phyloP scores from a whole-genome alignment of 2,329 filamentous ascomycete species.

The Seiridium cupressi region DNA sequence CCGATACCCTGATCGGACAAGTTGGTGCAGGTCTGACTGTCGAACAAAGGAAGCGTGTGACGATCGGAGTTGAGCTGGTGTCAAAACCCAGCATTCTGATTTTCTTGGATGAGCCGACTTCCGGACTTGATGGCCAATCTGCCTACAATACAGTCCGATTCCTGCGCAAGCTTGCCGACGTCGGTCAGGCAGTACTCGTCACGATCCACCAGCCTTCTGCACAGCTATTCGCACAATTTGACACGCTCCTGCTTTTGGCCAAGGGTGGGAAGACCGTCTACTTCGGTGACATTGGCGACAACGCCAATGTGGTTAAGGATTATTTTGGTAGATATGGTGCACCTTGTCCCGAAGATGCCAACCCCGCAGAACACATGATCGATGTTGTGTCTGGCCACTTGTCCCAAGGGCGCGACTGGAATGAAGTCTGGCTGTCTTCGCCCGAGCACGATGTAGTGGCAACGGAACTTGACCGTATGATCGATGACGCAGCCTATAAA shows the following conservation, averaged over 20 bases:
- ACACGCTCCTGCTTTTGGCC: conserved; percentile 63
- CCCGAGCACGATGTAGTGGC: conserved; percentile 39
- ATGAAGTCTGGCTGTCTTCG: conserved; percentile 68
- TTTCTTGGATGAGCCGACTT: conserved; percentile 63
- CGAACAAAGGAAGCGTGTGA: conserved; percentile 54
- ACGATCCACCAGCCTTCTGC: conserved; percentile 72
- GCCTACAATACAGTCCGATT: conserved; percentile 66
- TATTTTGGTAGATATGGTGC: conserved; percentile 70
- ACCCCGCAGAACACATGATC: conserved; percentile 78
- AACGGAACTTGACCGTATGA: conserved; percentile 6
- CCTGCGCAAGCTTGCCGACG: conserved; percentile 62
- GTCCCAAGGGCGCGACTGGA: conserved; percentile 57
- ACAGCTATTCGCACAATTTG: conserved; percentile 65
- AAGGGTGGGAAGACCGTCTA: conserved; percentile 65
- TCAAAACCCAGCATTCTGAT: conserved; percentile 56
- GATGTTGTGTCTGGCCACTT: conserved; percentile 51
- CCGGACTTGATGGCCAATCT: conserved; percentile 66
- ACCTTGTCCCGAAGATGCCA: conserved; percentile 58
- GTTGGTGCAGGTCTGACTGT: conserved; percentile 52
- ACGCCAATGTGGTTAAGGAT: conserved; percentile 50
- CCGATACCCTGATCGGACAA: conserved; percentile 45
- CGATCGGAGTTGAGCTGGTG: conserved; percentile 61
- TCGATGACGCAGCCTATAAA: conserved; percentile 2
- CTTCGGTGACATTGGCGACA: conserved; percentile 63
- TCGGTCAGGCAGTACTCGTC: conserved; percentile 65